Evolutionary conservation across 1,284 basidiomycete species (phyloP), one percentile per base, ranked within the genome.

Genomic region (Hymenochaete sp.): DNA sequence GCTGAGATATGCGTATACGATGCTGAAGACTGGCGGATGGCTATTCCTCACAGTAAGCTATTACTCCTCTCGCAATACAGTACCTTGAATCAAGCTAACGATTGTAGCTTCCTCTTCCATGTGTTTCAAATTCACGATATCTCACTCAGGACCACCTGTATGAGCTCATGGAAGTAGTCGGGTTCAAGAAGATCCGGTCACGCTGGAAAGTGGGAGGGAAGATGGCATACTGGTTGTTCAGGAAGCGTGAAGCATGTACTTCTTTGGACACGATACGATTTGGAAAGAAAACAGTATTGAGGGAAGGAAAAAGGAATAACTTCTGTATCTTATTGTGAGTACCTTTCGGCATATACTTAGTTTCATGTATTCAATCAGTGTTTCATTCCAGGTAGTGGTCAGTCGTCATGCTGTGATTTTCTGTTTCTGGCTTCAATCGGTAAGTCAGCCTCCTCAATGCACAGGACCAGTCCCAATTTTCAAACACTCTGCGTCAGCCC

Each of bases 81-180:
- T 29, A 29, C 25, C 5, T 42, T 41, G 14, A n/a, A 8, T 26
- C 5, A 28, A 31, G 6, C 10, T 44, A 25, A 24, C 6, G 10
- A 32, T 42, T 22, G 38, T 47, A 86, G 83, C 73, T 93, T 2
- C 90, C 90, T 0, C 66, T 82, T 11, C 81, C 90, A 2, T 93
- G 90, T 56, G 70, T 93, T 18, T 60, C 68, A 19, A 93, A 93
- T 59, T 93, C 90, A 2, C 75, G 90, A 4, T 93, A 92, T 58
- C 62, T 86, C 48, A 76, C 80, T 2, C 65, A 71, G 13, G 71
- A 75, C 10, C 72, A 72, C 35, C 69, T 91, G 6, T 61, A 62
- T 21, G 57, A 58, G 1, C 62, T 93, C 22, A 80, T 91, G 77
- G 50, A 57, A 0, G 56, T 62, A 2, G 57, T 91, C 1, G 87